Evolutionary conservation across 2,329 filamentous ascomycete genomes (phyloP), one percentile per base, ranked within the genome.

Genomic region (Microdochium paspali): DNA sequence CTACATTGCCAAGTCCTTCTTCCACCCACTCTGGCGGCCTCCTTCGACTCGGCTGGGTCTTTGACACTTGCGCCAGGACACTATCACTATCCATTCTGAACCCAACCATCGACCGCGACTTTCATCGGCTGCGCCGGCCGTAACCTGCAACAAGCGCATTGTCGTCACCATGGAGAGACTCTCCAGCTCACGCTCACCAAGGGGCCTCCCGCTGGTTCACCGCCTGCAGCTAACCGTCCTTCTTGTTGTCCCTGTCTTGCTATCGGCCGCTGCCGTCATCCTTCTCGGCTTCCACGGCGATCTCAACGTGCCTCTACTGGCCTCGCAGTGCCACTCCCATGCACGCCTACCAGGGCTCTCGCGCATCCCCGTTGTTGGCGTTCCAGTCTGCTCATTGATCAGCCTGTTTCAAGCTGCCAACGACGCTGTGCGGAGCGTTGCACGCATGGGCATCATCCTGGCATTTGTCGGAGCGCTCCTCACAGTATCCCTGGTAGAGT

Each of bases 301-400:
- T 60, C 66, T 75, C 58, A 74, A 77, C 64, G 63, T 70, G 47
- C 67, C 71, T 18, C 63, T 76, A 51, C 71, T 78, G 50, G 76
- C 70, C 63, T 76, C 72, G 40, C 73, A 77, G 54, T 78, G 74
- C 60, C 69, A 76, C 56, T 64, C 74, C 2, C 69, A 61, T 49
- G 60, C 71, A 9, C 69, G 69, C 15, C 56, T 77, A 21, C 71
- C 70, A 10, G 62, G 46, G 18, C 57, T 78, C 21, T 69, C 67
- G 43, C 66, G 58, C n/a, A 55, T 74, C 2, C 72, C 72, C 5
- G 50, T 69, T 40, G 46, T 77, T 23, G 72, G 72, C 31, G 62
- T 71, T 2, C 69, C 71, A 15, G 49, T 64, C 24, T 78, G 74
- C 61, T 77, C 73, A 58, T 57, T 74, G 49, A 62, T 75, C 56